Conservation (phyloP, 768 basidiomycete species). For the Suillus placidus region DNA sequence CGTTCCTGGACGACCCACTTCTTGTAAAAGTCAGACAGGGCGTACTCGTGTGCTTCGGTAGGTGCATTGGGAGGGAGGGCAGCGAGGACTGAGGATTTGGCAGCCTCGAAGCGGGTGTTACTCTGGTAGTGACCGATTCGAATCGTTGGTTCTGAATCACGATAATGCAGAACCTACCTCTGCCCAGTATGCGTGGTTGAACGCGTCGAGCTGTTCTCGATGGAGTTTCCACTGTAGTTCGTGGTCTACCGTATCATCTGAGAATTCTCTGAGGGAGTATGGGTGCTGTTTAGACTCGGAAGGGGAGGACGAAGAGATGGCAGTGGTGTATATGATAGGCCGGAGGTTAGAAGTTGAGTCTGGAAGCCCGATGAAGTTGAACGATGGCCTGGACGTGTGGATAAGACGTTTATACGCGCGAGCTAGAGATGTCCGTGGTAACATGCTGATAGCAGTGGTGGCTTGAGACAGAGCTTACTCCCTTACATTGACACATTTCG, state of each 20-base stretch:
- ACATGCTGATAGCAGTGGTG: neutral
- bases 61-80: conserved; percentile 56
- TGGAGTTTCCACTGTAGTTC: conserved; percentile 74
- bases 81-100: conserved; percentile 58
- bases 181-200: conserved; percentile 80
- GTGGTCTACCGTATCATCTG: conserved; percentile 31
- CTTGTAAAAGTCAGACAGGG: conserved; percentile 72
- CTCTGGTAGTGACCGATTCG: conserved; percentile 47
- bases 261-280: conserved; percentile 79
- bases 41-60: conserved; percentile 61
- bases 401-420: conserved; percentile 14
- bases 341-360: conserved; percentile 81
- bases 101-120: conserved; percentile 78
- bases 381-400: conserved; percentile 29
- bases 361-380: conserved; percentile 64
- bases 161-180: conserved; percentile 55
- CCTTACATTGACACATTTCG: neutral
- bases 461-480: neutral
- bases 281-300: conserved; percentile 49
- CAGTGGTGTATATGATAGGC: conserved; percentile 76
- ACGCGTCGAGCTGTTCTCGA: conserved; percentile 70
- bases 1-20: conserved; percentile 77
- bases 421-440: neutral
- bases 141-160: neutral
- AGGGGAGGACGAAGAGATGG: conserved; percentile 43